Percentiles rank a stretch among this genome's conserved stretches.
Evolutionary conservation across 2,329 filamentous ascomycete species (phyloP).

Genomic region (Colletotrichum ledebouriae): DNA sequence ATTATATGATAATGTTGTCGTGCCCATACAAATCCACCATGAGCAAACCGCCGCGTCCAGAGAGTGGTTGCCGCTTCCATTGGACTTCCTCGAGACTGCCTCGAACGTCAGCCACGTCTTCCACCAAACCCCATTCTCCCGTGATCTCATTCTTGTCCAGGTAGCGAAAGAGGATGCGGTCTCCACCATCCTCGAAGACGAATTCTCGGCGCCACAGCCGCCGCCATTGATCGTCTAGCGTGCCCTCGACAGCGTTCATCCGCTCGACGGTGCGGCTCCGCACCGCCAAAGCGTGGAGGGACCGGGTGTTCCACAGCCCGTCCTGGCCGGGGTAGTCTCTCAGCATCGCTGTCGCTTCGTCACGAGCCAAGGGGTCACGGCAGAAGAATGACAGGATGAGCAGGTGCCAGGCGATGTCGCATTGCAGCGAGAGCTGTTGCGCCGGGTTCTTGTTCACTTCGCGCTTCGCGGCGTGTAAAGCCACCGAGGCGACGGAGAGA

Average conservation of each 20-base stretch:
- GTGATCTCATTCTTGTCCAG: slow-evolving; percentile 46
- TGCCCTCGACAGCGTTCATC: slow-evolving; percentile 48
- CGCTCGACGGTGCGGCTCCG: slow-evolving; percentile 48
- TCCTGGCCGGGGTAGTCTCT: slow-evolving; percentile 52
- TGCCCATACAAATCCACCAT: slow-evolving; percentile 34
- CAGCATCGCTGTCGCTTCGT: slow-evolving; percentile 50
- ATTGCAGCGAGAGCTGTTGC: slow-evolving; percentile 49
- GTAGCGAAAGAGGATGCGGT: slow-evolving; percentile 50
- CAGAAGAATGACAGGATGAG: slow-evolving; percentile 48
- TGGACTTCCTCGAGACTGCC: slow-evolving; percentile 47
- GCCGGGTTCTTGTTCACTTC: slow-evolving; percentile 43
- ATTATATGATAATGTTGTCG: too few species aligned
- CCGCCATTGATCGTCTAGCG: slow-evolving; percentile 49
- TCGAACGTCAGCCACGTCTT: slow-evolving; percentile 52
- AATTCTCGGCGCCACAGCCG: slow-evolving; percentile 52
- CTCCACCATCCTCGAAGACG: slow-evolving; percentile 52
- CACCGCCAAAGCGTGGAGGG: slow-evolving; percentile 48
- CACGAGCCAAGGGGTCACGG: slow-evolving; percentile 50
- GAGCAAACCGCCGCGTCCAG: slow-evolving; percentile 43
- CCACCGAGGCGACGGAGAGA: slow-evolving; percentile 49
- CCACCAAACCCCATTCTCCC: slow-evolving; percentile 53
- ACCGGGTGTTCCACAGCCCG: slow-evolving; percentile 49
- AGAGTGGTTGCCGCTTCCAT: slow-evolving; percentile 54
- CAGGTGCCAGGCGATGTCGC: slow-evolving; percentile 46
- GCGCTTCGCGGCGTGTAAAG: slow-evolving; percentile 43